phyloP scores from a whole-genome alignment of 345 rosid species.

The Brassica cretica region DNA sequence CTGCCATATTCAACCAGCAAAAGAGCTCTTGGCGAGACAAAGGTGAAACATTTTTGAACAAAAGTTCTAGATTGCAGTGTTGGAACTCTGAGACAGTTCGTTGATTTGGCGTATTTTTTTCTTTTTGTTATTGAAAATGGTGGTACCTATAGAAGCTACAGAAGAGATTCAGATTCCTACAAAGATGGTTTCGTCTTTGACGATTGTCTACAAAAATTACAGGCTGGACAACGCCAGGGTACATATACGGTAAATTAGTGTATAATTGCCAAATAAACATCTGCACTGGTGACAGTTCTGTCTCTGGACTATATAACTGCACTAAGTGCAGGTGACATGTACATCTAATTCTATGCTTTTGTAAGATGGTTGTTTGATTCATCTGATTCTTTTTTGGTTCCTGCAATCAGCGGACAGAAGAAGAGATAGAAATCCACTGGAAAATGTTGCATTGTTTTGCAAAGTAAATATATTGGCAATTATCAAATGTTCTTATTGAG shows the following conservation, averaged over 20 bases:
- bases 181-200: neutral
- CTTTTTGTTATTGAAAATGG: neutral
- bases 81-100: neutral
- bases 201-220: neutral
- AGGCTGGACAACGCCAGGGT: too few species aligned
- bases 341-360: neutral
- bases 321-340: slow-evolving; percentile 1
- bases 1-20: neutral
- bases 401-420: neutral
- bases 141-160: neutral
- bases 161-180: neutral
- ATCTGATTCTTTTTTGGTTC: neutral
- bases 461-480: neutral
- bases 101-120: neutral
- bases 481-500: too few species aligned
- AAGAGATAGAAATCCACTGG: neutral
- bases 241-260: too few species aligned
- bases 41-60: neutral
- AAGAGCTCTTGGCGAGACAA: neutral
- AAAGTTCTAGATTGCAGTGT: neutral
- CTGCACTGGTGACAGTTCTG: slow-evolving; percentile 3
- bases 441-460: neutral
- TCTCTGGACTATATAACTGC: slow-evolving; percentile 12
- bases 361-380: neutral
- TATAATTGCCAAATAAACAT: slow-evolving; percentile 3